Percentiles rank a stretch among this genome's conserved stretches.
phyloP scores from a whole-genome alignment of 352 stramenopile genomes.

The Phytophthora uliginosa region DNA sequence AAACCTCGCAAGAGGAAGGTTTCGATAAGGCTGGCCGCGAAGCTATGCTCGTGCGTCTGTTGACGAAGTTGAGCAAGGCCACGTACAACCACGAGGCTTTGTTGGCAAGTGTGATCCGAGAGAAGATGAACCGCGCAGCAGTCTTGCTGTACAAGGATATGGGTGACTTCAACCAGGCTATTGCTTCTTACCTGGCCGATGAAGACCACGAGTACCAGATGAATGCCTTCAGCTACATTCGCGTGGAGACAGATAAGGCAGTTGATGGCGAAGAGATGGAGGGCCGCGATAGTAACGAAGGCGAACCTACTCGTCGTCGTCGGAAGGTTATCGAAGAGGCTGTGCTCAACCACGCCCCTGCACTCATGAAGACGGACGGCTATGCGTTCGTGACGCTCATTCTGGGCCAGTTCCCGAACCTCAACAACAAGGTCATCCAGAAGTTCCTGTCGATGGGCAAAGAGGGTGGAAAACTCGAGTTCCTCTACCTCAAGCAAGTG shows the following conservation, averaged over 20 bases:
- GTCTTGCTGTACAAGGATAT: conserved; percentile 88
- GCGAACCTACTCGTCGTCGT: conserved; percentile 45
- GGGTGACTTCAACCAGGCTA: conserved; percentile 74
- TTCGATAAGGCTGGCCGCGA: conserved; percentile 87
- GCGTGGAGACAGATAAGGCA: conserved; percentile 63
- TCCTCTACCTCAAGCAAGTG: conserved; percentile 83
- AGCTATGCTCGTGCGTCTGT: conserved; percentile 84
- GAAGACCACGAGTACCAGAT: conserved; percentile 85
- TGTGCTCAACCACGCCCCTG: conserved; percentile 75
- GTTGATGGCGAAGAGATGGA: conserved; percentile 52
- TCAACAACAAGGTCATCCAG: conserved; percentile 90
- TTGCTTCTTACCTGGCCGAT: conserved; percentile 87
- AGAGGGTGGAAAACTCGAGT: conserved; percentile 80
- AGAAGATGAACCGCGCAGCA: conserved; percentile 87
- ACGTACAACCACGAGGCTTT: conserved; percentile 84
- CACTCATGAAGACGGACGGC: conserved; percentile 91
- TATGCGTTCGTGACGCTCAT: conserved; percentile 91
- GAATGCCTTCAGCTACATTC: conserved; percentile 90
- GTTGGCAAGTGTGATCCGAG: conserved; percentile 73
- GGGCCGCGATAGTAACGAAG: conserved; percentile 46
- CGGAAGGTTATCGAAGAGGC: conserved; percentile 83
- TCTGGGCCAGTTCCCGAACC: conserved; percentile 85
- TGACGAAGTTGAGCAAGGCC: conserved; percentile 88
- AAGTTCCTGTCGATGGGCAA: conserved; percentile 88
- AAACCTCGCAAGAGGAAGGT: conserved; percentile 81